Percentiles rank a stretch among this genome's conserved stretches.
These are phyloP conservation scores for Haplosporangium sp. DNA, from an alignment of 371 early-diverging fungal genomes.

Conservation along the genomic window DNA sequence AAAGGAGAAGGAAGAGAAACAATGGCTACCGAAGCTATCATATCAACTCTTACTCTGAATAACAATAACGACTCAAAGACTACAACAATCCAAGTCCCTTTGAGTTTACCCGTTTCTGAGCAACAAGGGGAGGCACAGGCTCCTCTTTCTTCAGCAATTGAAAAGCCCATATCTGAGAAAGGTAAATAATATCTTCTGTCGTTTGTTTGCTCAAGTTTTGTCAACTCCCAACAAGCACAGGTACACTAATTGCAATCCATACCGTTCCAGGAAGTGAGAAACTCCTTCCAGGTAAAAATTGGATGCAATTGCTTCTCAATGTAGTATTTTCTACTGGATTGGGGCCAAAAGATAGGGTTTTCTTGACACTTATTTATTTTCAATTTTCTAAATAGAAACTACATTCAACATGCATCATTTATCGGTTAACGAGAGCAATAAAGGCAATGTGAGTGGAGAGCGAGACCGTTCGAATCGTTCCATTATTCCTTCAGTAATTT, in stretches of 20 bases:
- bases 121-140: slow-evolving; percentile 8
- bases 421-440: slow-evolving; percentile 9
- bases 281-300: slow-evolving; percentile 14
- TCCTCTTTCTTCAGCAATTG: not conserved
- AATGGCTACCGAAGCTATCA: slow-evolving; percentile 19
- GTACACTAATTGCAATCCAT: not conserved
- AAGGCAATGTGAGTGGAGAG: slow-evolving; percentile 12
- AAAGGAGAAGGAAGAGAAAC: not conserved
- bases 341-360: no score
- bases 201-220: not conserved
- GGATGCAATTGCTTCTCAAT: not conserved
- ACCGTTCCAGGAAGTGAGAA: slow-evolving; percentile 24
- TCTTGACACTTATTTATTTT: no score
- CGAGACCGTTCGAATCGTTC: slow-evolving; percentile 2
- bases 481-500: slow-evolving; percentile 5
- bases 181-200: slow-evolving; percentile 3
- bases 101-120: slow-evolving; percentile 1
- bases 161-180: not conserved
- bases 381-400: not conserved
- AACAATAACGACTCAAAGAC: not conserved
- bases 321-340: not conserved
- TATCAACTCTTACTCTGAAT: slow-evolving; percentile 12
- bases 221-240: not conserved
- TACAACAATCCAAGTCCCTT: not conserved
- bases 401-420: slow-evolving; percentile 11